phyloP scores from a whole-genome alignment of 2,329 filamentous ascomycete species.

The Colletotrichum camelliae region DNA sequence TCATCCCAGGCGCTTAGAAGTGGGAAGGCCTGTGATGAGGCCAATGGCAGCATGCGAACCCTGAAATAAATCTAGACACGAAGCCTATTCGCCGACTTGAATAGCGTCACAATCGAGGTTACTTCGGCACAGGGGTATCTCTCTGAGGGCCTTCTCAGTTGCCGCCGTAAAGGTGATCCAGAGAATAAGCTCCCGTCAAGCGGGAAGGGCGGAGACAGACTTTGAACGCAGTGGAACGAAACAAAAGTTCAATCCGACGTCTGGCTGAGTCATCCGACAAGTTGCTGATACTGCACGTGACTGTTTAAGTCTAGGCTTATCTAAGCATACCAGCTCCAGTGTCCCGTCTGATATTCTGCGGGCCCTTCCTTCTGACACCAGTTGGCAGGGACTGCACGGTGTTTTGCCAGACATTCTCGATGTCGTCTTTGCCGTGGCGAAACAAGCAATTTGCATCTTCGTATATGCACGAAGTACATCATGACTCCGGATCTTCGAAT shows the following conservation, averaged over 20 bases:
- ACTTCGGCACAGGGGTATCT: not conserved
- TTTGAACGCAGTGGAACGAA: not conserved
- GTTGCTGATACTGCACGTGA: not conserved
- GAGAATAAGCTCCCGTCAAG: slow-evolving; percentile 13
- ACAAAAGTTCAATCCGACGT: not conserved
- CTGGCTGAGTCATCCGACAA: not conserved
- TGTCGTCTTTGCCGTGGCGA: not conserved
- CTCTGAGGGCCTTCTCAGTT: not conserved
- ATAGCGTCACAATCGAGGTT: not conserved
- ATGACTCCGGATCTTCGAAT: not conserved
- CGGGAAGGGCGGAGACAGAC: not conserved
- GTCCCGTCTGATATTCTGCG: not conserved
- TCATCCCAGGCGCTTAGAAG: slow-evolving; percentile 17
- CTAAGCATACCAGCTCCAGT: not conserved
- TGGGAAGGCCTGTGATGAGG: not conserved
- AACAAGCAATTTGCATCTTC: not conserved
- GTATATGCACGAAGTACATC: not conserved
- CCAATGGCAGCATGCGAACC: not conserved
- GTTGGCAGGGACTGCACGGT: not conserved
- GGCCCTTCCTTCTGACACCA: not conserved
- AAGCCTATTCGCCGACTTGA: not conserved
- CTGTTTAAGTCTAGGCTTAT: accelerated
- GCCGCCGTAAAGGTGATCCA: not conserved
- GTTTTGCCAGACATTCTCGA: not conserved
- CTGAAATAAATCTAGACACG: not conserved